Conservation (phyloP, 768 basidiomycete species). For the Mycena capillaripes region DNA sequence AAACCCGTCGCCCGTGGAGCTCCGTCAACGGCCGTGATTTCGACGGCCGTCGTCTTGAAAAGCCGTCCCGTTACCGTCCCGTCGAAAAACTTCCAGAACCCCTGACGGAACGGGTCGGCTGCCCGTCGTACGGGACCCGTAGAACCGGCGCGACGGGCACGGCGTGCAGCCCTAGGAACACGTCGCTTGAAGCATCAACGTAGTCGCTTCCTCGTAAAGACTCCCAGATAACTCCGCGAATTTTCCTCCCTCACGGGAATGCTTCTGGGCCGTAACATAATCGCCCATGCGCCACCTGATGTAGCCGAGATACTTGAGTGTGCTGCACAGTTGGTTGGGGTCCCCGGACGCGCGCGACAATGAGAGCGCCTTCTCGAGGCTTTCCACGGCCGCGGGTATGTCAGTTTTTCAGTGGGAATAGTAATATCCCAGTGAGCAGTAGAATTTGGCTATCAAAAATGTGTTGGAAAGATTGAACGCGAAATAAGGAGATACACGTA, state of each 20-base stretch:
- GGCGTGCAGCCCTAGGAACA: background rate
- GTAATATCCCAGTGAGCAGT: background rate
- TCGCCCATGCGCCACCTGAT: background rate
- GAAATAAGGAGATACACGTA: background rate
- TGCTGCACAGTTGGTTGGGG: background rate
- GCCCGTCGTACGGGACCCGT: too few species aligned
- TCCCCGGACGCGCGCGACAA: background rate
- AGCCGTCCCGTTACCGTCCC: too few species aligned
- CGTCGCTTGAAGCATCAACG: background rate
- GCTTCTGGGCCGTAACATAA: background rate
- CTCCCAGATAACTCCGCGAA: background rate
- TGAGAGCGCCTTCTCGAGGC: background rate
- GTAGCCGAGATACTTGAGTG: background rate
- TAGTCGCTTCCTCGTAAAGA: background rate
- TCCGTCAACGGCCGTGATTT: too few species aligned
- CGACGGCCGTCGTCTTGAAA: too few species aligned
- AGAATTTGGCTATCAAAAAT: background rate
- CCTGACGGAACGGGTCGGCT: too few species aligned
- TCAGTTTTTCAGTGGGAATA: background rate
- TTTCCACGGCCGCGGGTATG: background rate
- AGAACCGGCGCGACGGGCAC: too few species aligned
- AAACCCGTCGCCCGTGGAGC: too few species aligned
- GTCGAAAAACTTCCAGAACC: too few species aligned
- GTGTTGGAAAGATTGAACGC: too few species aligned
- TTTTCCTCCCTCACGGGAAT: too few species aligned